Evolutionary conservation across 1,139 yeast species (phyloP).

Genomic region (Trichomonascaceae sp.): DNA sequence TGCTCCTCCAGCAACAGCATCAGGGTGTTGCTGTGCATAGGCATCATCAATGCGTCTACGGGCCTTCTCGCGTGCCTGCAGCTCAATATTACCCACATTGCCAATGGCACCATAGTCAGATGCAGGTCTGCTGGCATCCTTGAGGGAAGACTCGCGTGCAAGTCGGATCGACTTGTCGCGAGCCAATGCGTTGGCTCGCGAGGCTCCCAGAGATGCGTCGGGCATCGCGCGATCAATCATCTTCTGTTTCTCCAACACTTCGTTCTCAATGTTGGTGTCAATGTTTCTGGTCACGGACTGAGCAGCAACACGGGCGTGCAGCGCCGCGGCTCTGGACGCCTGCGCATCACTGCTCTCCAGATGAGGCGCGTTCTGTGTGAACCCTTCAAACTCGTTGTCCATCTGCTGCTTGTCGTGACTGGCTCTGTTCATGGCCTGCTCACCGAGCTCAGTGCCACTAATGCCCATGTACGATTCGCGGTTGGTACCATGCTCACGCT

Average conservation of each 20-base stretch:
- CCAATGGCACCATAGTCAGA: neutral
- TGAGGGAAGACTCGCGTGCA: neutral
- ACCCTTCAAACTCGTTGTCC: neutral
- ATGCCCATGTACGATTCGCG: neutral
- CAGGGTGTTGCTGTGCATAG: neutral
- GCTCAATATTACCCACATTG: neutral
- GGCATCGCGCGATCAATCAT: neutral
- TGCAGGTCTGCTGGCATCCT: neutral
- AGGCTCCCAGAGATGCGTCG: neutral
- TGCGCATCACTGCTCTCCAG: neutral
- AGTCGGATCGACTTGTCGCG: neutral
- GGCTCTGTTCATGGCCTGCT: neutral
- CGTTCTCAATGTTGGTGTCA: neutral
- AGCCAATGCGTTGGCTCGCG: neutral
- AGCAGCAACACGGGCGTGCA: neutral
- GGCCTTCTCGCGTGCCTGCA: neutral
- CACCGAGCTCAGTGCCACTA: neutral
- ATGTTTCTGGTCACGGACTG: neutral
- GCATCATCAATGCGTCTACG: neutral
- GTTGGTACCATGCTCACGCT: conserved; percentile 4
- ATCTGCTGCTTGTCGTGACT: neutral
- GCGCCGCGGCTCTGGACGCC: neutral
- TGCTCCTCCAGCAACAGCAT: too few relatives aligned
- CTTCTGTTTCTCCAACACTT: neutral
- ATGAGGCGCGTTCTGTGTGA: too few relatives aligned